Evolutionary conservation across 2,329 filamentous ascomycete genomes (phyloP), one percentile per base, ranked within the genome.

Genomic region (Tolypocladium album): DNA sequence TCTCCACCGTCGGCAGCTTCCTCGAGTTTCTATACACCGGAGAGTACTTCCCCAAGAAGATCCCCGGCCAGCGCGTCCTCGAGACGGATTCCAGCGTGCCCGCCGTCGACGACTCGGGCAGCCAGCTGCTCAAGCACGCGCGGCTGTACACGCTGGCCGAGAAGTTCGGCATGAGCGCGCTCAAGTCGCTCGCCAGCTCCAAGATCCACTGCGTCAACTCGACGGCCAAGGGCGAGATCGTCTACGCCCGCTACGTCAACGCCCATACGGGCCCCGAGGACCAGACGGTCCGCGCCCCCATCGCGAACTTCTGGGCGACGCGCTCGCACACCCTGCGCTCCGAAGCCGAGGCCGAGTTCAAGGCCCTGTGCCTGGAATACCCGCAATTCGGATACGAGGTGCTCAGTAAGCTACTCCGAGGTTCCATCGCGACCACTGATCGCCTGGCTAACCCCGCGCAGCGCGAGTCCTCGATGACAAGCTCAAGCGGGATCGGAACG

Each of bases 341-440:
- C 74, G 90, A 96, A 74, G 90, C 92, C 43, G 90, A 95, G 74
- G 82, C 84, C 8, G 90, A 95, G 75, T 96, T 96, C 82, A 86
- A 87, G 72, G 74, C 82, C 55, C 84, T 96, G 74, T 96, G 92
- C 76, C 77, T 96, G 71, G 89, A 96, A 75, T 92, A 87, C 71
- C 92, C 92, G 22, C 88, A 95, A 71, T 97, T 97, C 71, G 89
- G 89, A 69, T 97, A 92, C 77, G 92, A 97, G 73, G 89, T 97
- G 60, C 83, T 97, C 62, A 92, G 85, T 90, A 79, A 66, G 81
- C 77, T 36, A 58, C 53, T 12, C 56, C n/a, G 34, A 20, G 13
- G 27, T 58, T 11, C 47, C 42, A 17, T 52, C n/a, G 43, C 17
- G 58, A 43, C 58, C 68, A 64, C 69, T n/a, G 20, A 8, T 11